phyloP scores from a whole-genome alignment of 164 flowering plant genomes.

The Nelumbo lutea region DNA sequence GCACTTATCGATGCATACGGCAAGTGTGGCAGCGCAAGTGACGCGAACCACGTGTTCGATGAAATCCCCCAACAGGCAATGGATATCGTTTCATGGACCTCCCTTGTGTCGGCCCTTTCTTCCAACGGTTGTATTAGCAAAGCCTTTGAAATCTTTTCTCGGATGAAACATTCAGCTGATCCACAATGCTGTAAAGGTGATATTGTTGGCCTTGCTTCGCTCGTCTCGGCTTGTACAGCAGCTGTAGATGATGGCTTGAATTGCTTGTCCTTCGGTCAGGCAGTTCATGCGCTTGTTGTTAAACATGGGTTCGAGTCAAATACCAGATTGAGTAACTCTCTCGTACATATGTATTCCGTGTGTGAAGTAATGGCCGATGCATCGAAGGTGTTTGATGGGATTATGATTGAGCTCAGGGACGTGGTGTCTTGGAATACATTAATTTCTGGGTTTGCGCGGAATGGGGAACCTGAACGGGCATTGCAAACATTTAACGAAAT shows the following conservation, averaged over 20 bases:
- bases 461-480: constrained; percentile 16
- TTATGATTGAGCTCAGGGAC: constrained; percentile 10
- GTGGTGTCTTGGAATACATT: constrained; percentile 29
- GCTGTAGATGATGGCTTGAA: not conserved
- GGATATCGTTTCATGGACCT: constrained; percentile 25
- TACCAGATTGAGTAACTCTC: constrained; percentile 16
- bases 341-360: constrained; percentile 23
- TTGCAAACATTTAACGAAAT: constrained; percentile 18
- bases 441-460: constrained; percentile 18
- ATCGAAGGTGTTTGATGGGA: constrained; percentile 14
- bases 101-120: constrained; percentile 19
- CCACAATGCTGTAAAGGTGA: constrained; percentile 9
- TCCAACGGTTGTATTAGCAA: constrained; percentile 2
- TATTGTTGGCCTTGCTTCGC: constrained; percentile 11
- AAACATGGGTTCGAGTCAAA: constrained; percentile 23
- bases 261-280: constrained; percentile 8
- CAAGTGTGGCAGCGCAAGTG: constrained; percentile 8
- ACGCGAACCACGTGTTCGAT: constrained; percentile 20
- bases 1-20: constrained; percentile 21
- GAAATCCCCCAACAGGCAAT: constrained; percentile 17
- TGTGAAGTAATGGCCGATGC: constrained; percentile 10
- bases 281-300: constrained; percentile 16
- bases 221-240: constrained; percentile 14
- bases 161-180: constrained; percentile 13
- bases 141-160: constrained; percentile 12